Base-by-base conservation (phyloP, 768 basidiomycete species). In the Suillus fuscotomentosus region DNA sequence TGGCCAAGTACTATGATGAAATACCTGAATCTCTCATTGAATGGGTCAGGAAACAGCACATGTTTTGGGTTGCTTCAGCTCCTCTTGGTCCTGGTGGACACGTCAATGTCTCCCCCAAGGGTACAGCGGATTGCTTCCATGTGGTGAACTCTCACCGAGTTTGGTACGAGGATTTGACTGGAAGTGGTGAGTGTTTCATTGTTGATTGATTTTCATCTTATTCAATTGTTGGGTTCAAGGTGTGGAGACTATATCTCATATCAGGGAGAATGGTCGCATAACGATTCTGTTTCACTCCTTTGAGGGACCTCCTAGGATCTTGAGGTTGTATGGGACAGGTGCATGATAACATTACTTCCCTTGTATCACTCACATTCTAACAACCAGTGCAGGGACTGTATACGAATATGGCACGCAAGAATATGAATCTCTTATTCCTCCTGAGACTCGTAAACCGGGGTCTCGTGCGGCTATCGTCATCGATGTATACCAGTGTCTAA, bases 121-220 rank as follows among this genome's bases (percentile, higher is more conserved):
- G 87, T 31, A 79, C 85, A n/a, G 77, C 81, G 62, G 85, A 86
- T 38, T 85, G 84, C 9, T 89, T 92, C 71, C 87, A 87, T 66
- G 71, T 90, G 55, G 79, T 83, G 24, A 78, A 86, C 65, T 73
- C 81, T 9, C 82, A 77, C 59, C 78, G 75, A 61, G 88, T 88
- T 8, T 91, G 88, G 88, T 92, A 91, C 69, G 87, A 91, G 67
- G 89, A 91, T 71, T 77, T 90, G 39, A 82, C 84, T 7, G 90
- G 90, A 8, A 86, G 87, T 65, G 89, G 89, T 87, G 67, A 47
- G 77, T 27, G 24, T 41, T 39, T 17, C 5, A 20, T 7, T 27
- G 56, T 20, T 41, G 56, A 27, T 41, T 27, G 3, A 39, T 61
- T 20, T 59, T 9, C 5, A 34, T 59, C 31, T 59, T 9, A n/a